These are phyloP conservation scores for Apostasia ramifera DNA, from an alignment of 106 monocot species.

Conservation along the genomic window DNA sequence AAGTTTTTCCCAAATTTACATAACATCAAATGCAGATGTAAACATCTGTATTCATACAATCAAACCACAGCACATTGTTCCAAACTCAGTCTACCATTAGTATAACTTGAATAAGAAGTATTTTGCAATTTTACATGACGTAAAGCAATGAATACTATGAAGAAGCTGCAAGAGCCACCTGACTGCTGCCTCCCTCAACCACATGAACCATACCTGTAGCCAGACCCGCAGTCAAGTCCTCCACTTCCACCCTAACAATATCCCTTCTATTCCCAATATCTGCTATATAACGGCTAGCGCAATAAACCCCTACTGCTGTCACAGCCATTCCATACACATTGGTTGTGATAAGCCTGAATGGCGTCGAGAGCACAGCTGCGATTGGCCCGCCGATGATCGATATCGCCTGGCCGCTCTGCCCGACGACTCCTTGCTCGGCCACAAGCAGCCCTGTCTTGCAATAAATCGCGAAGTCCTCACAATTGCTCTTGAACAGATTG, in stretches of 20 bases:
- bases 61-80: too few relatives aligned
- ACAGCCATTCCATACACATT: slow-evolving; percentile 60
- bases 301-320: slow-evolving; percentile 62
- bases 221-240: slow-evolving; percentile 10
- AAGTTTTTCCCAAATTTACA: too few relatives aligned
- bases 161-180: too few relatives aligned
- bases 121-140: too few relatives aligned
- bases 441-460: slow-evolving; percentile 84
- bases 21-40: too few relatives aligned
- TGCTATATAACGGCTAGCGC: slow-evolving; percentile 59
- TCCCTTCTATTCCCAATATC: slow-evolving; percentile 29
- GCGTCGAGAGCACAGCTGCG: slow-evolving; percentile 29
- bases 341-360: slow-evolving; percentile 18
- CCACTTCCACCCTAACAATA: too few relatives aligned
- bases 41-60: too few relatives aligned
- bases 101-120: too few relatives aligned
- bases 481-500: slow-evolving; percentile 81
- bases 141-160: too few relatives aligned
- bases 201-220: too few relatives aligned
- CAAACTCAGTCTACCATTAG: too few relatives aligned
- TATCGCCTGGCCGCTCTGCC: slow-evolving; percentile 79
- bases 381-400: slow-evolving; percentile 40
- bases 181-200: too few relatives aligned
- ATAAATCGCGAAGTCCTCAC: slow-evolving; percentile 94
- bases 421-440: slow-evolving; percentile 54